Percentiles rank a stretch among this genome's conserved stretches.
These are phyloP conservation scores for Loxodes magnus DNA, from an alignment of 73 alveolate species.

Conservation along the genomic window DNA sequence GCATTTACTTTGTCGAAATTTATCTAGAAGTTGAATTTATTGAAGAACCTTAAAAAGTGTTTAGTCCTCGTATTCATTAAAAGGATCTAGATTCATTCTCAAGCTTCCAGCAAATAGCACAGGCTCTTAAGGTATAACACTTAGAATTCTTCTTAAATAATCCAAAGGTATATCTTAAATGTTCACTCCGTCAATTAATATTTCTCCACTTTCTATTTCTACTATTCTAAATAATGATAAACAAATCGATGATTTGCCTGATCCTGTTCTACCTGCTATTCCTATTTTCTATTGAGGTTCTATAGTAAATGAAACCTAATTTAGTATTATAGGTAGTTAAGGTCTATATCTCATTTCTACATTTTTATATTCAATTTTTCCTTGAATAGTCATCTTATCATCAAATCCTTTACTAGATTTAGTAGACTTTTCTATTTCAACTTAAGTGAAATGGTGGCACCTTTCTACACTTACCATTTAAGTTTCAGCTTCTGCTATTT, in stretches of 20 bases:
- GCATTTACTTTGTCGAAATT: slow-evolving; percentile 31
- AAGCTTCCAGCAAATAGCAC: slow-evolving; percentile 32
- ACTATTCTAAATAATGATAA: slow-evolving; percentile 66
- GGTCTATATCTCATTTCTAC: slow-evolving; percentile 62
- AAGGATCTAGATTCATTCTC: slow-evolving; percentile 45
- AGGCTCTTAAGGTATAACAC: slow-evolving; percentile 41
- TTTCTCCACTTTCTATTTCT: slow-evolving; percentile 48
- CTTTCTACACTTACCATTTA: slow-evolving; percentile 52
- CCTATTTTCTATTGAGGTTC: slow-evolving; percentile 58
- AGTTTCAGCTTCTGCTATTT: slow-evolving; percentile 41
- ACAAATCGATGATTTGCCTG: slow-evolving; percentile 66
- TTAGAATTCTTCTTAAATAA: slow-evolving; percentile 48
- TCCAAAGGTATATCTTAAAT: slow-evolving; percentile 47
- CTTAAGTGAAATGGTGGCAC: slow-evolving; percentile 34
- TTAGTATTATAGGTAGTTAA: slow-evolving; percentile 54
- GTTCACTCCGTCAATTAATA: slow-evolving; percentile 75
- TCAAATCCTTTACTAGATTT: slow-evolving; percentile 20
- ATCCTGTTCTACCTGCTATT: slow-evolving; percentile 61
- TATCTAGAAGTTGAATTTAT: slow-evolving; percentile 55
- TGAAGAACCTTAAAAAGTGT: slow-evolving; percentile 30
- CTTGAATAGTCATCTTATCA: slow-evolving; percentile 28
- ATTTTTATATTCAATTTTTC: slow-evolving; percentile 57
- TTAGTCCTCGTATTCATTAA: slow-evolving; percentile 15
- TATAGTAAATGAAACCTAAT: slow-evolving; percentile 39
- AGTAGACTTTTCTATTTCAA: slow-evolving; percentile 33